Percentiles rank a stretch among this genome's conserved stretches.
These are phyloP conservation scores for Fragaria iinumae DNA, from an alignment of 306 rosid species.

Conservation along the genomic window DNA sequence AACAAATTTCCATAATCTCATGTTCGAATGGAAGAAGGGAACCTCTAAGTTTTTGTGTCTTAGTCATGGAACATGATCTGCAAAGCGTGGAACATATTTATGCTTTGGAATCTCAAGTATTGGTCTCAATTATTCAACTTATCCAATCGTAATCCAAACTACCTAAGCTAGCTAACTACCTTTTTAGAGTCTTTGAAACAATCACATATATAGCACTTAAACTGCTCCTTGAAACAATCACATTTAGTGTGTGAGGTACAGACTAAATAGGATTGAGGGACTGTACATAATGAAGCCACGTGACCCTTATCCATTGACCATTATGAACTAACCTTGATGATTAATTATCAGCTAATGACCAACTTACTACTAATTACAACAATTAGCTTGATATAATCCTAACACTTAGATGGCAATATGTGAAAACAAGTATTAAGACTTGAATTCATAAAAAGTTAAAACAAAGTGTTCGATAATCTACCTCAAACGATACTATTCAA, in stretches of 20 bases:
- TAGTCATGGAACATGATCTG: not conserved
- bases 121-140: not conserved
- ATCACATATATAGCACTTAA: not conserved
- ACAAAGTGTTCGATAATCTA: not conserved
- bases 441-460: not conserved
- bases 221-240: no score
- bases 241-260: no score
- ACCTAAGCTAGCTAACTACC: not conserved
- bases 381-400: no score
- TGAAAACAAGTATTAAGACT: not conserved
- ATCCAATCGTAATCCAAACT: constrained; percentile 4
- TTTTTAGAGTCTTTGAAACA: not conserved
- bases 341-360: no score
- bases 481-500: not conserved
- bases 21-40: not conserved
- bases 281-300: no score
- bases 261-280: no score
- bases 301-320: no score
- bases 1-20: not conserved
- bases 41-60: not conserved
- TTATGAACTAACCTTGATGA: no score
- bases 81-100: not conserved
- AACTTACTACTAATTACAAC: no score
- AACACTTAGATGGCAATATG: not conserved
- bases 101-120: not conserved